phyloP scores from a whole-genome alignment of 1,284 basidiomycete species.

The Porodaedalea pini region DNA sequence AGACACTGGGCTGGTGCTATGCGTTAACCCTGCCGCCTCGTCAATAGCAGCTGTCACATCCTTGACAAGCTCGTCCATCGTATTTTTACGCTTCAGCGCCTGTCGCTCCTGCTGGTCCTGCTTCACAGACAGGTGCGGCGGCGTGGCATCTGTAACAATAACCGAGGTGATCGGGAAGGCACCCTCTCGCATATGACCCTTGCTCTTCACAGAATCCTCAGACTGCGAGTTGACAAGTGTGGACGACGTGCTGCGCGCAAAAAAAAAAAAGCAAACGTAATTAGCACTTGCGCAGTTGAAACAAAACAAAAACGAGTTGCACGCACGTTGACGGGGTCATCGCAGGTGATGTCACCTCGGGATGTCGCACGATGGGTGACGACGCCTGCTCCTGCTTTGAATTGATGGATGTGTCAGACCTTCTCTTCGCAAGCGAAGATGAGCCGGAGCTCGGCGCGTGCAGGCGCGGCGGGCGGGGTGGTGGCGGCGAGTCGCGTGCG shows the following conservation, averaged over 20 bases:
- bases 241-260: slow-evolving; percentile 5
- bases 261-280: neutral
- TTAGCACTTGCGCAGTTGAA: neutral
- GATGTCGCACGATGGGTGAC: neutral
- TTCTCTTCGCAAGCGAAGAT: slow-evolving; percentile 12
- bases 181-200: slow-evolving; percentile 57
- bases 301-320: neutral
- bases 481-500: slow-evolving; percentile 32
- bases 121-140: slow-evolving; percentile 25
- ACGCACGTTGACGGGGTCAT: slow-evolving; percentile 16
- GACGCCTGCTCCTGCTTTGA: neutral
- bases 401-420: slow-evolving; percentile 9
- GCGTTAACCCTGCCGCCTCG: slow-evolving; percentile 29
- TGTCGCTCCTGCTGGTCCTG: slow-evolving; percentile 9
- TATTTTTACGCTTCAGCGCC: slow-evolving; percentile 19
- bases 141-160: slow-evolving; percentile 28
- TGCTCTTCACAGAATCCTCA: slow-evolving; percentile 27
- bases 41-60: slow-evolving; percentile 32
- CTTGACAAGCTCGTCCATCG: slow-evolving; percentile 33
- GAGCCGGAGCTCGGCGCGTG: slow-evolving; percentile 15
- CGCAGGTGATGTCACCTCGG: neutral
- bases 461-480: slow-evolving; percentile 19
- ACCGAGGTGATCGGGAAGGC: slow-evolving; percentile 56
- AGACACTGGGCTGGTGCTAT: slow-evolving; percentile 29
- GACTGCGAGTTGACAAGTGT: slow-evolving; percentile 17